phyloP scores from a whole-genome alignment of 202 grass and related monocot genomes.

The Dendrocalamus latiflorus region DNA sequence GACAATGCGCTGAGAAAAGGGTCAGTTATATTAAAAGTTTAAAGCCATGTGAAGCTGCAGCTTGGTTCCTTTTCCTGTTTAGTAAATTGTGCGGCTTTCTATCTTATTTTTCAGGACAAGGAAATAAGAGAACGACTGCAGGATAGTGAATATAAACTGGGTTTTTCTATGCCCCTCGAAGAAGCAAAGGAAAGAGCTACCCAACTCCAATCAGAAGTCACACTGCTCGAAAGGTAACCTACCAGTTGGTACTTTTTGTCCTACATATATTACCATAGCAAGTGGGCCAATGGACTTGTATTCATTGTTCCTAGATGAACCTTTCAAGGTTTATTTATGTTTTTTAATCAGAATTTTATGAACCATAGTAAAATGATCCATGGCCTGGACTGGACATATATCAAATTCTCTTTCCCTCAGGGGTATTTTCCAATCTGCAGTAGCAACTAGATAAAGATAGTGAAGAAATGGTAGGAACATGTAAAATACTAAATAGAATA shows the following conservation, averaged over 20 bases:
- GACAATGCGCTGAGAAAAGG: constrained; percentile 70
- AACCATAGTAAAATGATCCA: background rate
- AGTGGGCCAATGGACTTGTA: too few species aligned
- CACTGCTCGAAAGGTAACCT: constrained; percentile 67
- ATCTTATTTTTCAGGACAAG: constrained; percentile 56
- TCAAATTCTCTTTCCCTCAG: background rate
- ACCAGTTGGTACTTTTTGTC: background rate
- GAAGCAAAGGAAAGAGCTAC: constrained; percentile 67
- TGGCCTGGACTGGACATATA: background rate
- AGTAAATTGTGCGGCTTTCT: background rate
- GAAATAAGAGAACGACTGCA: constrained; percentile 73
- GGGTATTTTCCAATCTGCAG: background rate
- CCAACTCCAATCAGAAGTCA: too few species aligned
- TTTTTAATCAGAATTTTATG: background rate
- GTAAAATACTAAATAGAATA: background rate
- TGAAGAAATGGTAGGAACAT: background rate
- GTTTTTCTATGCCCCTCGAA: constrained; percentile 73
- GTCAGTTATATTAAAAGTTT: constrained; percentile 39
- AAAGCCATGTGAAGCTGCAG: background rate
- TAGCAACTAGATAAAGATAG: background rate
- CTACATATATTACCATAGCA: background rate
- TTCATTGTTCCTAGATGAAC: too few species aligned
- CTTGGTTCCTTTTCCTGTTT: constrained; percentile 24
- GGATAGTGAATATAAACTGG: constrained; percentile 81
- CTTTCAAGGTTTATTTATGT: background rate